Evolutionary conservation across 768 basidiomycete species (phyloP).

Genomic region (Pulveroboletus frians): DNA sequence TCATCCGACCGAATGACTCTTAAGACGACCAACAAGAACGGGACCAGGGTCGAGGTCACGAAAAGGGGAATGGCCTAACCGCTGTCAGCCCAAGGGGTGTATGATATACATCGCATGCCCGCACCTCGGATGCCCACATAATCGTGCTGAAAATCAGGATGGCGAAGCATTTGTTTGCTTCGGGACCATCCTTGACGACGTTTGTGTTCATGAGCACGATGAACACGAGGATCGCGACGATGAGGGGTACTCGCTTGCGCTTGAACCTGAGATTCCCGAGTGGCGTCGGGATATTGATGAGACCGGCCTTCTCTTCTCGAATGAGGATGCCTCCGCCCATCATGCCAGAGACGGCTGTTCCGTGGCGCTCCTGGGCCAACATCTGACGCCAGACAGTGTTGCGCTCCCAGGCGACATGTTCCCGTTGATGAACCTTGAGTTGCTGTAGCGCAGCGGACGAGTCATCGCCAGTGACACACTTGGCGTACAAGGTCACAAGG

Average conservation of each 20-base stretch:
- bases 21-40: slow-evolving; percentile 81
- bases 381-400: slow-evolving; percentile 98
- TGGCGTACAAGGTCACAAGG: slow-evolving; percentile 72
- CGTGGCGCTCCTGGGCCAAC: slow-evolving; percentile 77
- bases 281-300: slow-evolving; percentile 51
- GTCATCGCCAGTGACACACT: slow-evolving; percentile 79
- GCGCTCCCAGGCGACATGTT: slow-evolving; percentile 94
- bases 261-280: slow-evolving; percentile 64
- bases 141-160: slow-evolving; percentile 86
- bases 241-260: slow-evolving; percentile 52
- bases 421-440: slow-evolving; percentile 80
- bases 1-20: slow-evolving; percentile 57
- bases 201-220: slow-evolving; percentile 54
- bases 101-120: neutral
- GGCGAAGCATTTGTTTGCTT: slow-evolving; percentile 88
- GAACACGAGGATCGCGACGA: slow-evolving; percentile 56
- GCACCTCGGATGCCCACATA: slow-evolving; percentile 96
- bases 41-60: slow-evolving; percentile 86
- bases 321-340: slow-evolving; percentile 44
- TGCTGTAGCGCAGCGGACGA: slow-evolving; percentile 65
- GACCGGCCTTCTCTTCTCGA: slow-evolving; percentile 35
- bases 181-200: slow-evolving; percentile 48
- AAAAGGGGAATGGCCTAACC: slow-evolving; percentile 90
- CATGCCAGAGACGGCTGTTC: slow-evolving; percentile 34
- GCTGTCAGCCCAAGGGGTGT: neutral